phyloP scores from a whole-genome alignment of 441 rosid genomes.

The Manihot esculenta region DNA sequence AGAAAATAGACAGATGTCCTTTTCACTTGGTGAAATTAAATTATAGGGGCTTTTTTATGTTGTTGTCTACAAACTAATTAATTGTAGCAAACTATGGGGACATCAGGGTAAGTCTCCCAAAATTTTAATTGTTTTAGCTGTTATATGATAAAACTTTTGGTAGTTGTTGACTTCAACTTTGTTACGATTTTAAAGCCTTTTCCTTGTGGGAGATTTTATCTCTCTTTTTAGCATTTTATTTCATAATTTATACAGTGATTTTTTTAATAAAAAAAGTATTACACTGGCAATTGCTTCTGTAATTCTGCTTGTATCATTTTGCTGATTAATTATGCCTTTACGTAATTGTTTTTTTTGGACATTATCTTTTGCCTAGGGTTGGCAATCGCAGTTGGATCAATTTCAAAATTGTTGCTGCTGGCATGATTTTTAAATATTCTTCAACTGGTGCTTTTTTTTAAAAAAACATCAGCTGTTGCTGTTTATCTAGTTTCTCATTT shows the following conservation, averaged over 20 bases:
- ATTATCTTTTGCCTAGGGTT: constrained; percentile 8
- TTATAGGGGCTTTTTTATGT: too few species aligned
- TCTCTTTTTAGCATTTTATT: neutral
- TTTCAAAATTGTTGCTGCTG: constrained; percentile 5
- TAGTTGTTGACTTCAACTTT: neutral
- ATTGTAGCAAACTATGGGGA: too few species aligned
- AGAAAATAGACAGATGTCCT: too few species aligned
- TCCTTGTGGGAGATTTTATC: neutral
- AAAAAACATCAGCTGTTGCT: too few species aligned
- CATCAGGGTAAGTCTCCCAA: too few species aligned
- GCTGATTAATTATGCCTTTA: neutral
- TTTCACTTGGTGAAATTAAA: too few species aligned
- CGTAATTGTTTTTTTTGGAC: neutral
- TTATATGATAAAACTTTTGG: neutral
- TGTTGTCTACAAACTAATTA: too few species aligned
- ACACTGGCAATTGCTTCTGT: neutral
- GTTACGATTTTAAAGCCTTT: neutral
- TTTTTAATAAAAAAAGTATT: neutral
- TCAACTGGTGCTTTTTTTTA: neutral
- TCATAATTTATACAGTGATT: neutral
- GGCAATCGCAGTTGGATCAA: constrained; percentile 2
- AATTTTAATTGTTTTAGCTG: neutral
- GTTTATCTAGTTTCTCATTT: neutral
- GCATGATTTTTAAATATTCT: neutral
- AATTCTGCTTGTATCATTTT: neutral